Conservation (phyloP, 768 basidiomycete species). For the Butyriboletus loyo region DNA sequence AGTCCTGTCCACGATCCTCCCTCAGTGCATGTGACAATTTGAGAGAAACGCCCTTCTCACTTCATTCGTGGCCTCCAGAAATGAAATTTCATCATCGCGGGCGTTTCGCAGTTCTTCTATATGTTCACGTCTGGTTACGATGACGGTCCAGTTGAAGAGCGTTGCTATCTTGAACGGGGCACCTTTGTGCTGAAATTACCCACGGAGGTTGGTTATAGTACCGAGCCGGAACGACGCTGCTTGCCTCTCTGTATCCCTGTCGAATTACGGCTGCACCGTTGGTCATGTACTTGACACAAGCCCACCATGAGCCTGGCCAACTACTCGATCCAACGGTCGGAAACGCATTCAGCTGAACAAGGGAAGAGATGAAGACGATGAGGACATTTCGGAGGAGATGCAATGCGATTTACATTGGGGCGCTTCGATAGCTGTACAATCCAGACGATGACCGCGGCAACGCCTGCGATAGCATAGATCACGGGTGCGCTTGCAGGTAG, state of each 20-base stretch:
- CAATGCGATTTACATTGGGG: neutral
- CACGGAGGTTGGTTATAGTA: neutral
- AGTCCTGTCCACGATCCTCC: too few relatives aligned
- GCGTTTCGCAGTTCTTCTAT: conserved; percentile 40
- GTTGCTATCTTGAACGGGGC: conserved; percentile 31
- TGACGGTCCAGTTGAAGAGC: conserved; percentile 35
- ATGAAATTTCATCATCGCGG: conserved; percentile 37
- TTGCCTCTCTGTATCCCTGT: conserved; percentile 32
- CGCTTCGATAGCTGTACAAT: neutral
- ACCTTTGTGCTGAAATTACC: conserved; percentile 19
- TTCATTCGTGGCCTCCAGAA: conserved; percentile 30
- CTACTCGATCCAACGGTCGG: conserved; percentile 26
- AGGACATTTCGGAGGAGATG: neutral
- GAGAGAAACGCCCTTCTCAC: conserved; percentile 19
- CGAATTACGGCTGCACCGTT: conserved; percentile 22
- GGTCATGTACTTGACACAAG: conserved; percentile 14
- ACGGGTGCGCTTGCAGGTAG: neutral
- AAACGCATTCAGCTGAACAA: conserved; percentile 22
- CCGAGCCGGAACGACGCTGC: neutral
- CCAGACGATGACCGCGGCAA: neutral
- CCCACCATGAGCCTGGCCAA: conserved; percentile 28
- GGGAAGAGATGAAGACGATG: neutral
- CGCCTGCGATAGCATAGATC: neutral
- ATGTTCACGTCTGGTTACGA: conserved; percentile 29
- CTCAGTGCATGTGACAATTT: neutral